A percentile compares a stretch with the other conserved stretches of the same genome.
These are phyloP conservation scores for Pythium rishiriense DNA, from an alignment of 352 stramenopile genomes.

Conservation along the genomic window DNA sequence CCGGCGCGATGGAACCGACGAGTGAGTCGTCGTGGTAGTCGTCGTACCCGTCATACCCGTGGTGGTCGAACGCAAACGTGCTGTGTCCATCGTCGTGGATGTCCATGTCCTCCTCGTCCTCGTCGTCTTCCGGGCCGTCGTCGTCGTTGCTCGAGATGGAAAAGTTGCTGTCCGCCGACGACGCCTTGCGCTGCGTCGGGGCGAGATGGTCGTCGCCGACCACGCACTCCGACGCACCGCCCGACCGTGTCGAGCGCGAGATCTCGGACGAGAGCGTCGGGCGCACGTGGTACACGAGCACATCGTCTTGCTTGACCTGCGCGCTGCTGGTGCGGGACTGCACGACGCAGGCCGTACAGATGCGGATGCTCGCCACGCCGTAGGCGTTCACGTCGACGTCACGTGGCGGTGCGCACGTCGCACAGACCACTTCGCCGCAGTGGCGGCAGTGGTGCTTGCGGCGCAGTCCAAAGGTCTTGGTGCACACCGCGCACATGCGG, in stretches of 20 bases:
- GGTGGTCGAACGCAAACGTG: constrained; percentile 3
- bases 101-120: background rate
- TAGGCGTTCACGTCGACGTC: constrained; percentile 45
- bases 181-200: background rate
- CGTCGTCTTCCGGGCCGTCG: background rate
- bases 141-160: constrained; percentile 29
- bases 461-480: constrained; percentile 59
- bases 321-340: constrained; percentile 34
- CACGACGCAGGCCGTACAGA: constrained; percentile 69
- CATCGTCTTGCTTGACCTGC: constrained; percentile 28
- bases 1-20: constrained; percentile 8
- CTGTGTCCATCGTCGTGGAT: constrained; percentile 6
- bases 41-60: constrained; percentile 16
- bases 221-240: background rate
- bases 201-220: constrained; percentile 9
- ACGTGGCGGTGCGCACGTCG: constrained; percentile 55
- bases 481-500: constrained; percentile 62
- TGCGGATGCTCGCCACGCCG: constrained; percentile 41
- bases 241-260: constrained; percentile 38
- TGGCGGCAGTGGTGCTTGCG: constrained; percentile 70
- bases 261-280: constrained; percentile 28
- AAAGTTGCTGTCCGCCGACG: constrained; percentile 29
- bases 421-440: constrained; percentile 77
- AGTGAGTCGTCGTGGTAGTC: constrained; percentile 17
- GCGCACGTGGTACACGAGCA: constrained; percentile 48